phyloP scores from a whole-genome alignment of 2,329 filamentous ascomycete species.

The Fusarium sp. region DNA sequence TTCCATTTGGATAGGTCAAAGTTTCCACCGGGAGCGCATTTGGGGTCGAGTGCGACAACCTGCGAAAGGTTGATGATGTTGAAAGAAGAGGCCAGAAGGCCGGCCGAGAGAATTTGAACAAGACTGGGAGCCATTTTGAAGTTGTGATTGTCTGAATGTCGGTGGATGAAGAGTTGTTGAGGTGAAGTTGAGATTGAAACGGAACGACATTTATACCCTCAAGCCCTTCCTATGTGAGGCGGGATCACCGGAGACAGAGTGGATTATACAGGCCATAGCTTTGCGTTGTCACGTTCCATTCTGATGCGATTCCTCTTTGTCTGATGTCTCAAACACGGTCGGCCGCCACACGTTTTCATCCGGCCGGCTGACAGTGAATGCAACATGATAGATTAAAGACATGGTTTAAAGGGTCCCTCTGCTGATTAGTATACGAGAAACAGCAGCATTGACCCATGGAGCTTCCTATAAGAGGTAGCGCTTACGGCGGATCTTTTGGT shows the following conservation, averaged over 20 bases:
- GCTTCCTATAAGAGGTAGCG: neutral
- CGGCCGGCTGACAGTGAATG: neutral
- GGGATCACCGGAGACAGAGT: neutral
- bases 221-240: neutral
- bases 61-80: neutral
- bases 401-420: neutral
- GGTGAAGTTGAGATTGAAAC: neutral
- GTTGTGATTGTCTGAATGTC: neutral
- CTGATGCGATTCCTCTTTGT: neutral
- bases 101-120: neutral
- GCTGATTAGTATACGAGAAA: neutral
- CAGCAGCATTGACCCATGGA: neutral
- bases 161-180: neutral
- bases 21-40: constrained; percentile 39
- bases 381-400: neutral
- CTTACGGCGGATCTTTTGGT: neutral
- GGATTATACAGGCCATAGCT: neutral
- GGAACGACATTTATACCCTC: neutral
- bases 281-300: neutral
- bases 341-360: neutral
- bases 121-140: neutral
- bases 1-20: constrained; percentile 50
- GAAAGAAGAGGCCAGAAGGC: neutral
- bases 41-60: neutral
- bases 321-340: neutral